Base-by-base conservation (phyloP, 106 monocot genomes). In the Narthecium ossifragum region DNA sequence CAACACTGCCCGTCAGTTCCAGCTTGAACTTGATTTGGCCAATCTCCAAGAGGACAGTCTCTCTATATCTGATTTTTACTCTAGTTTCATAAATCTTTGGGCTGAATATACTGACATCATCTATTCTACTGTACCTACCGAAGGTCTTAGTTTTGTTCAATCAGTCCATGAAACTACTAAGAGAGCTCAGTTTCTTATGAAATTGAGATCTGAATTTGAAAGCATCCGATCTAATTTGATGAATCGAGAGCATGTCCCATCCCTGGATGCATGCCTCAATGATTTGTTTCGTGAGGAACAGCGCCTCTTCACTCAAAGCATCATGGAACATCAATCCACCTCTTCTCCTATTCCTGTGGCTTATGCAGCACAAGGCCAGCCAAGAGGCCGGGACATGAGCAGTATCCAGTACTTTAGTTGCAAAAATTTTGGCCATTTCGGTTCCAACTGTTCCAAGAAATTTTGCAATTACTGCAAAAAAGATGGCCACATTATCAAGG, bases 381-480 rank as follows among this genome's bases (percentile, higher is more conserved):
- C 10, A 25, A 45, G 31, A 32, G 32, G 56, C 7, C 28, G 45
- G 21, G 30, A 67, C 20, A 56, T 65, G 39, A 8, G 34, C 26
- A 67, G 17, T 8, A 4, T 69, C 0, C 26, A 60, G 23, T 59
- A 51, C 20, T 60, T 31, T 11, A n/a, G 59, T 30, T 59, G 59
- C 51, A 69, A 60, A 39, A 29, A 39, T 25, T 69, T 48, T 50
- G 50, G 50, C 7, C 59, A 60, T 51, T 29, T 27, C 34, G 50
- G n/a, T 29, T 6, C 26, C 1, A 59, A 50, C 25, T 60, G 59
- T 51, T 8, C 48, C 2, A 36, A 59, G 26, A 69, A 38, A 39
- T 59, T 51, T 24, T 51, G 49, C 51, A 51, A 59, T 18, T 67
- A 67, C 14, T 67, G 51, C 28, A 69, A 57, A 57, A 34, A 60